Evolutionary conservation across 139 green algal species (phyloP).

Genomic region (Bryopsis sp.): DNA sequence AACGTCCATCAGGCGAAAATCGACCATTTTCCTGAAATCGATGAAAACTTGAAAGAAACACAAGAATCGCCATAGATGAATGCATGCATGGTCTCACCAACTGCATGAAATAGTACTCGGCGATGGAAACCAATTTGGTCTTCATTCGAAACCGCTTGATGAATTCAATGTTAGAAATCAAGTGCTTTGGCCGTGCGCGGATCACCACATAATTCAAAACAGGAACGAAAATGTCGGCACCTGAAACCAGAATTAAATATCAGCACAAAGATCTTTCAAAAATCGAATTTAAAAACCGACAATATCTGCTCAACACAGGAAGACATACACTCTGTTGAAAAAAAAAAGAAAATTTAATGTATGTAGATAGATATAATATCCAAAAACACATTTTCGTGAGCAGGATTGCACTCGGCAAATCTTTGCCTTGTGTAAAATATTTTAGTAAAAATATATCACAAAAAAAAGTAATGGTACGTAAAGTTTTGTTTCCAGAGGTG

Average conservation of each 20-base stretch:
- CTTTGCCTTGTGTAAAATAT: no score
- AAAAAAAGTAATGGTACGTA: no score
- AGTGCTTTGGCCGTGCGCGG: constrained; percentile 47
- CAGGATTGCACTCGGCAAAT: no score
- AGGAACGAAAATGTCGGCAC: constrained; percentile 91
- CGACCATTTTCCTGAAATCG: no score
- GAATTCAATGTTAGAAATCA: constrained; percentile 67
- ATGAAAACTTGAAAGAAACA: no score
- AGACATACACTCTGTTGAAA: no score
- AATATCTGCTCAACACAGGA: neutral
- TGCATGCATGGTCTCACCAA: constrained; percentile 35
- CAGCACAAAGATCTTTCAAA: neutral
- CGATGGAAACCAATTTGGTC: constrained; percentile 42
- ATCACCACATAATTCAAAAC: constrained; percentile 86
- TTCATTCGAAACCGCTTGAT: constrained; percentile 56
- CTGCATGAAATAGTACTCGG: constrained; percentile 67
- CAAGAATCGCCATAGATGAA: neutral
- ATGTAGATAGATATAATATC: no score
- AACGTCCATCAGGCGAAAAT: no score
- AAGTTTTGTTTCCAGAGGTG: constrained; percentile 13
- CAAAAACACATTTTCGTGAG: no score
- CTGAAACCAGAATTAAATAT: constrained; percentile 26
- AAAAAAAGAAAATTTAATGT: no score
- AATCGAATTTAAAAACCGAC: neutral
- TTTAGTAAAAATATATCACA: no score